Evolutionary conservation across 1,284 basidiomycete genomes (phyloP).

Genomic region (Fomitopsis schrenkii): DNA sequence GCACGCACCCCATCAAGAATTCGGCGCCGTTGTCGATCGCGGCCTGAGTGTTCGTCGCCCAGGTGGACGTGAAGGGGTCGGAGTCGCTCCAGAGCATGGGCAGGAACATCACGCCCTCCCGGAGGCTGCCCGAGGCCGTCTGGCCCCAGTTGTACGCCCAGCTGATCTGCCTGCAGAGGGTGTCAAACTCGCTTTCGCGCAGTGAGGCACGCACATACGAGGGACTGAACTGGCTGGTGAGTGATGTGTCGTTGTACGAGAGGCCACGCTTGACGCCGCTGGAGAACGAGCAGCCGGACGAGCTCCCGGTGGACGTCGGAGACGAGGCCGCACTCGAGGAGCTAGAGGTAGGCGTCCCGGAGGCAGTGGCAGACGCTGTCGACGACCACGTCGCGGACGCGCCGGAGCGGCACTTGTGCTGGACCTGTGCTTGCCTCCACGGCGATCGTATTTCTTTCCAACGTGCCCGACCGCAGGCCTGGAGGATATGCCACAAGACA

Average conservation of each 20-base stretch:
- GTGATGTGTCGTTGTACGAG: conserved; percentile 24
- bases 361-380: background rate
- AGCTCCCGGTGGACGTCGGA: background rate
- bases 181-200: background rate
- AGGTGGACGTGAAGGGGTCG: conserved; percentile 18
- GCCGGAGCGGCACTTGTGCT: conserved; percentile 12
- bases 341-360: conserved; percentile 4
- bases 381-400: conserved; percentile 15
- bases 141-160: conserved; percentile 30
- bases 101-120: conserved; percentile 18
- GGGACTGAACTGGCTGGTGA: conserved; percentile 20
- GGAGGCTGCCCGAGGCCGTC: conserved; percentile 17
- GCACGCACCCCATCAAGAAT: conserved; percentile 26
- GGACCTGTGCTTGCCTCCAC: conserved; percentile 9
- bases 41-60: conserved; percentile 23
- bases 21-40: conserved; percentile 26
- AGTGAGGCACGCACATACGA: conserved; percentile 13
- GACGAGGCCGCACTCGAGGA: background rate
- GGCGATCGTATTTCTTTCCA: background rate
- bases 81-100: conserved; percentile 27
- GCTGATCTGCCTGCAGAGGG: conserved; percentile 12
- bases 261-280: conserved; percentile 24
- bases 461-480: conserved; percentile 14
- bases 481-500: too few relatives aligned
- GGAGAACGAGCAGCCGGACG: background rate